Base-by-base conservation (phyloP, 768 basidiomycete genomes). In the Mycena metata region DNA sequence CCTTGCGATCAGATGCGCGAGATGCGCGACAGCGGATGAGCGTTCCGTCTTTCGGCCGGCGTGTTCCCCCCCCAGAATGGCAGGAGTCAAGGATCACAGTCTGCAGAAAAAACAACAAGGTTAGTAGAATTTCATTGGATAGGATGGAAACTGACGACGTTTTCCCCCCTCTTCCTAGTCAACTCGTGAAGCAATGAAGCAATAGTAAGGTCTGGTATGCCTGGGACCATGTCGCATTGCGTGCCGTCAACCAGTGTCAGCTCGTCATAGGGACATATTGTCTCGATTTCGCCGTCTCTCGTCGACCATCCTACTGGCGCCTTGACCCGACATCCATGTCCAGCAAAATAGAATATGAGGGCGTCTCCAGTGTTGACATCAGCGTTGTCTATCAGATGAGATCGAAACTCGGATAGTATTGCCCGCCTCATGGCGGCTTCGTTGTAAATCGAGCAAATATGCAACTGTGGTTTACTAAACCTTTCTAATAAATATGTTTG, bases 221-320 rank as follows among this genome's bases (percentile, higher is more conserved):
- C 46, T 10, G 46, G 46, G 21, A 47, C 46, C 16, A 47, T 9
- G 10, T 12, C 24, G 30, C 12, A 8, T 49, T 49, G 47, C 47
- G 47, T 23, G 21, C 46, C 46, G 7, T 47, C 11, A 23, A 47
- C 16, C 21, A 24, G 10, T 10, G 46, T 47, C 23, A 47, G 46
- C 46, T 60, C 50, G 46, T 67, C 69, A 51, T 66, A 39, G 39
- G 66, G 66, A 36, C 69, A 70, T n/a, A 70, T 67, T 26, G 57
- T 62, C 26, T 67, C 69, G 36, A 59, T 10, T 46, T 46, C 45
- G 13, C 45, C 45, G 45, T n/a, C 45, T 46, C 45, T 46, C 1
- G 58, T 49, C 17, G 24, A 7, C 69, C 58, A 70, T 12, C 46
- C 24, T n/a, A 24, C 47, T 4, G 67, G 69, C 6, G 66, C 69